Base-by-base conservation (phyloP, 1,284 basidiomycete species). In the Ganoderma boninense region DNA sequence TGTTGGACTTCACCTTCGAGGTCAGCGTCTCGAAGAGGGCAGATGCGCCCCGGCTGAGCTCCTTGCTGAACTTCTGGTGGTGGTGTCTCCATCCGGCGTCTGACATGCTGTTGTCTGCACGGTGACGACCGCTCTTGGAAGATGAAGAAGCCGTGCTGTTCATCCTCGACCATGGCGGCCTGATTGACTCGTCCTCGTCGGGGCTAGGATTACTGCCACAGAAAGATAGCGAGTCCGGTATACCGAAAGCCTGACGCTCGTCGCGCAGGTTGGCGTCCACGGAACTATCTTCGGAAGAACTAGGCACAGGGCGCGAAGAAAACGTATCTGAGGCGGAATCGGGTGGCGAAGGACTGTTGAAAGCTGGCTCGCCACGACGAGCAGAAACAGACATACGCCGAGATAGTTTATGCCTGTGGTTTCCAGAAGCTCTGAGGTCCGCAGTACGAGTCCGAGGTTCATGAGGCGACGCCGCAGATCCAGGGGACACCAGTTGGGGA, bases 41-140 rank as follows among this genome's bases (percentile, higher is more conserved):
- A 70, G 88, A 86, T 0, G 89, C 89, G 11, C 84, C 86, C 42
- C 80, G 76, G 73, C 87, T 89, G 61, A 88, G 74, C 54, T 83
- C 83, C 8, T 84, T 82, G 14, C 77, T 77, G 44, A 81, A 78
- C 60, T 62, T 62, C 29, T 63, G 73, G 7, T 54, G 62, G 16
- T 68, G 69, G 7, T 71, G 68, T 18, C 79, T 77, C 44, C 75
- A 83, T 29, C 80, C 73, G 11, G 80, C 78, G 60, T 83, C 82
- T 18, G 87, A 85, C 6, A 74, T 68, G n/a, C 75, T 82, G 64
- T 89, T 91, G 14, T 88, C 86, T 0, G 81, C 80, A 60, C 83
- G 83, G 1, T 85, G 77, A 32, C 88, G 71, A 23, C 67, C 64
- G 42, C 62, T 59, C 60, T 62, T 43, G 23, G 42, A 62, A 23